Evolutionary conservation across 2,329 filamentous ascomycete species (phyloP), one percentile per base, ranked within the genome.

Genomic region (Scytalidium sp.): DNA sequence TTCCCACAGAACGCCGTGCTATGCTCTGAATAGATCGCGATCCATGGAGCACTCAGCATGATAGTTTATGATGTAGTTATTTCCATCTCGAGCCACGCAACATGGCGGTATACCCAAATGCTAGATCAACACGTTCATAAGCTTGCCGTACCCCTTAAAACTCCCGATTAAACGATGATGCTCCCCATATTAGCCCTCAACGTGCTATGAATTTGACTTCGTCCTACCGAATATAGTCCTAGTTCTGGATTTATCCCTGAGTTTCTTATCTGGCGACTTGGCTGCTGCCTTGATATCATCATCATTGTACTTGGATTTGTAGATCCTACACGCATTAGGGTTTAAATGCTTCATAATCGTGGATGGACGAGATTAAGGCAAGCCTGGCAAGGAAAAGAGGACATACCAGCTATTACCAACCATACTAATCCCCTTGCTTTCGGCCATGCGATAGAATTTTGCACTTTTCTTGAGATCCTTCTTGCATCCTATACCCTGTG

Each of bases 341-440:
- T n/a, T 27, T 27, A 27, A 36, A 41, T 11, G 45, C 36, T 9
- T 10, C 45, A 41, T 44, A 27, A 50, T 47, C 19, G 45, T 41
- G 32, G 13, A 29, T 17, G 11, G 15, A 49, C 2, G 27, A 40
- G 22, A n/a, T n/a, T n/a, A n/a, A n/a, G n/a, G n/a, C n/a, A n/a
- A n/a, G n/a, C 20, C 41, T 42, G 6, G 21, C 5, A n/a, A 29
- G 17, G 7, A 19, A 19, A 25, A 46, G 36, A 44, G 52, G 50
- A 80, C 89, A 66, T 77, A 96, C 93, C 94, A 99, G 75, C 91
- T 97, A 67, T 97, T 97, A 49, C 94, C 94, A 50, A 96, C 87
- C 91, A 97, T 97, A 69, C 84, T 96, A 77, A 97, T 92, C 6
- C 94, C 94, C 70, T 94, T 94, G 20, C 87, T 84, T 67, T 96